phyloP scores from a whole-genome alignment of 306 rosid species.

The Luffa aegyptiaca region DNA sequence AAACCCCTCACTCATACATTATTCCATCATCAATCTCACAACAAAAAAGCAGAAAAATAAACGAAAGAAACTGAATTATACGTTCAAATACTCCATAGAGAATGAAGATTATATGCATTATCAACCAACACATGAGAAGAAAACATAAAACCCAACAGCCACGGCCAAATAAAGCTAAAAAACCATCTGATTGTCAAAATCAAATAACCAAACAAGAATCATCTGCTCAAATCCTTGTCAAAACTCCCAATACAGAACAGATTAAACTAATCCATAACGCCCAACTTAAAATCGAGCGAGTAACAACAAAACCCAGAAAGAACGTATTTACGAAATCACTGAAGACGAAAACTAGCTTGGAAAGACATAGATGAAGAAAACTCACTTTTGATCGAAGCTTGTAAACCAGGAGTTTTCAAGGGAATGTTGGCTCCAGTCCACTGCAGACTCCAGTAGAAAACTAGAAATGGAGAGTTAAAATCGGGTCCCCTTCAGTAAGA shows the following conservation, averaged over 20 bases:
- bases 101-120: neutral
- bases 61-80: neutral
- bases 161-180: neutral
- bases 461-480: neutral
- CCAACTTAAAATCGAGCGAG: neutral
- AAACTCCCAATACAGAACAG: neutral
- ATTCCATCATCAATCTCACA: neutral
- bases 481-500: neutral
- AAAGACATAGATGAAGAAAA: neutral
- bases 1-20: neutral
- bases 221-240: neutral
- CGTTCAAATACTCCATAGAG: neutral
- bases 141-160: neutral
- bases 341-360: neutral
- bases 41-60: neutral
- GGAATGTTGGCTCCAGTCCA: neutral
- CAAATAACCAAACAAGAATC: neutral
- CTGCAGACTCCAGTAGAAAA: neutral
- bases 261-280: neutral
- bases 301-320: neutral
- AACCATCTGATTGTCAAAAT: neutral
- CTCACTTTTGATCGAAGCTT: neutral
- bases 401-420: neutral
- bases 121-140: neutral
- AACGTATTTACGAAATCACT: neutral